Conservation (phyloP, 805 yeast genomes). For the Yamadazyma paraphyllophila region DNA sequence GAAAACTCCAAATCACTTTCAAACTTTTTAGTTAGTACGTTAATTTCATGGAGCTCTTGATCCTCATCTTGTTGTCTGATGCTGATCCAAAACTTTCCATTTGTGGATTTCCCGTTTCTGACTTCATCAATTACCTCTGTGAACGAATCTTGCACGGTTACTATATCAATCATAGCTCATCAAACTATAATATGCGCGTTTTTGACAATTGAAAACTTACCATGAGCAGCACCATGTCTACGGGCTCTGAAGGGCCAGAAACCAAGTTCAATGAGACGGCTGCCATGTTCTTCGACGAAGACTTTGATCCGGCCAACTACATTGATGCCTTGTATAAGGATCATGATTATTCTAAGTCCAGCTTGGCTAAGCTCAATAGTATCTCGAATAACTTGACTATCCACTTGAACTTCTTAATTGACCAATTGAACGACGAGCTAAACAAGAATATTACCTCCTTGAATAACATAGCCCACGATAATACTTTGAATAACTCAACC, state of each 20-base stretch:
- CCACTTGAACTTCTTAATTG: conserved; percentile 62
- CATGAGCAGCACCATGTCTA: background rate
- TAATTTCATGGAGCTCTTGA: conserved; percentile 5
- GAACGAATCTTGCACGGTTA: conserved; percentile 46
- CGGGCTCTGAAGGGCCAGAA: background rate
- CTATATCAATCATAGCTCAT: conserved; percentile 16
- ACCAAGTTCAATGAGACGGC: conserved; percentile 38
- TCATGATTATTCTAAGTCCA: conserved; percentile 19
- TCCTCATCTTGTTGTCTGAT: conserved; percentile 22
- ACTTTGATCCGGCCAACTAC: conserved; percentile 62
- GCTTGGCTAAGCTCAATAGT: conserved; percentile 40
- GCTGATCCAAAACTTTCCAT: conserved; percentile 46
- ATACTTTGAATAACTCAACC: conserved; percentile 37
- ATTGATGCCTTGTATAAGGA: conserved; percentile 57
- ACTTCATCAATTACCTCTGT: conserved; percentile 43
- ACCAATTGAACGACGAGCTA: conserved; percentile 45
- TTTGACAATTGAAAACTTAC: background rate
- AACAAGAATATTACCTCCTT: conserved; percentile 49
- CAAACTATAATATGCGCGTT: background rate
- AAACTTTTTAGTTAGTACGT: conserved; percentile 1
- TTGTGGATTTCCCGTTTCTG: conserved; percentile 13
- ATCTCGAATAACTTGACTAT: conserved; percentile 51
- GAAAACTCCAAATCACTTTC: conserved; percentile 1
- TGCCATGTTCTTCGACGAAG: conserved; percentile 66
- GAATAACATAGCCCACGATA: conserved; percentile 26